Conservation (phyloP, 78 protist genomes). For the Dictyostelium purpureum region DNA sequence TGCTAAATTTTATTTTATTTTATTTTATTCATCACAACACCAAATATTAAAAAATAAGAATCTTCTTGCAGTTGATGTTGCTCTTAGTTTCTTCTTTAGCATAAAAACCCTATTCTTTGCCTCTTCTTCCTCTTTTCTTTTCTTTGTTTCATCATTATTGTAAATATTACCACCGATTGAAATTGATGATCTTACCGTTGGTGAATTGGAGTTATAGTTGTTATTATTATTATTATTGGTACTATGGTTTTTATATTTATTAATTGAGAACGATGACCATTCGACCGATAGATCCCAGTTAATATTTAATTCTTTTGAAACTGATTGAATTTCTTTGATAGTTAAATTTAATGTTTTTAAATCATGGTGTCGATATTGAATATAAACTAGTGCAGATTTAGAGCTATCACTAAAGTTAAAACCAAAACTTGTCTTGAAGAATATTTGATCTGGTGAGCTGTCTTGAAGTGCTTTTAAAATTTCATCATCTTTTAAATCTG, state of each 20-base stretch:
- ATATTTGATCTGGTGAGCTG: slow-evolving; percentile 5
- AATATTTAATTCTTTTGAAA: not conserved
- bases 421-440: not conserved
- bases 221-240: not conserved
- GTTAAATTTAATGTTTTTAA: not conserved
- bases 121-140: no score
- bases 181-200: not conserved
- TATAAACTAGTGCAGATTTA: not conserved
- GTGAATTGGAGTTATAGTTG: not conserved
- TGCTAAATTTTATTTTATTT: no score
- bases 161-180: not conserved
- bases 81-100: not conserved
- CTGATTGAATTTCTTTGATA: not conserved
- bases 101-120: no score
- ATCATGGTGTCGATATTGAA: not conserved
- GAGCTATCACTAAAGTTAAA: not conserved
- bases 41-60: not conserved
- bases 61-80: not conserved
- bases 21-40: slow-evolving; percentile 1
- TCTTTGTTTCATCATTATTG: not conserved
- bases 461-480: not conserved
- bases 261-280: no score
- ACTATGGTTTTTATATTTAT: no score
- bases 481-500: not conserved
- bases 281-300: no score